Evolutionary conservation across 73 alveolate genomes (phyloP).

Genomic region (Paramecium sonneborni): DNA sequence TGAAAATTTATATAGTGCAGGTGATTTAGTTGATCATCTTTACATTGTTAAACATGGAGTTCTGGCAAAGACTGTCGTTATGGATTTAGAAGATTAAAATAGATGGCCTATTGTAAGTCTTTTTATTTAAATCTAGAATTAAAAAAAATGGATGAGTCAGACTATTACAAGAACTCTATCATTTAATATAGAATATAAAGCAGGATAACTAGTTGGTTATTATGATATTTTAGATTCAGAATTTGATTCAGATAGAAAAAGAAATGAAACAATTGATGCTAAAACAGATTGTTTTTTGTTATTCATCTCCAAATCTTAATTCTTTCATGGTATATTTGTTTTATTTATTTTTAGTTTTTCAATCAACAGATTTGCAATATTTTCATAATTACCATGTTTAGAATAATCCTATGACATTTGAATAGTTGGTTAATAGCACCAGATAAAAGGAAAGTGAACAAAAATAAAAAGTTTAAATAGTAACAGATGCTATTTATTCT

Average conservation of each 20-base stretch:
- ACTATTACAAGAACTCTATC: slow-evolving; percentile 23
- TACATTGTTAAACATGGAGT: slow-evolving; percentile 9
- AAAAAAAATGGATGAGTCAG: slow-evolving; percentile 36
- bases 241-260: slow-evolving; percentile 38
- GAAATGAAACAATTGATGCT: slow-evolving; percentile 38
- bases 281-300: slow-evolving; percentile 24
- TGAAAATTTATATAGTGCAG: slow-evolving; percentile 38
- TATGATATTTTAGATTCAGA: slow-evolving; percentile 36
- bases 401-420: slow-evolving; percentile 36
- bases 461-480: not conserved
- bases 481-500: not conserved
- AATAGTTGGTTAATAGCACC: slow-evolving; percentile 6
- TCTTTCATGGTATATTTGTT: slow-evolving; percentile 8
- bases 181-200: slow-evolving; percentile 1
- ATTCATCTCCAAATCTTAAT: not conserved
- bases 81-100: slow-evolving; percentile 48
- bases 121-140: not conserved
- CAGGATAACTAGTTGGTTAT: slow-evolving; percentile 23
- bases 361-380: not conserved
- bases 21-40: slow-evolving; percentile 37
- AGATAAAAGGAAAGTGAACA: slow-evolving; percentile 20
- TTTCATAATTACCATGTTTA: slow-evolving; percentile 7
- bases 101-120: slow-evolving; percentile 49
- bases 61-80: not conserved
- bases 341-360: not conserved